Evolutionary conservation across 768 basidiomycete genomes (phyloP), one percentile per base, ranked within the genome.

Genomic region (Stropharia rugosoannulata): DNA sequence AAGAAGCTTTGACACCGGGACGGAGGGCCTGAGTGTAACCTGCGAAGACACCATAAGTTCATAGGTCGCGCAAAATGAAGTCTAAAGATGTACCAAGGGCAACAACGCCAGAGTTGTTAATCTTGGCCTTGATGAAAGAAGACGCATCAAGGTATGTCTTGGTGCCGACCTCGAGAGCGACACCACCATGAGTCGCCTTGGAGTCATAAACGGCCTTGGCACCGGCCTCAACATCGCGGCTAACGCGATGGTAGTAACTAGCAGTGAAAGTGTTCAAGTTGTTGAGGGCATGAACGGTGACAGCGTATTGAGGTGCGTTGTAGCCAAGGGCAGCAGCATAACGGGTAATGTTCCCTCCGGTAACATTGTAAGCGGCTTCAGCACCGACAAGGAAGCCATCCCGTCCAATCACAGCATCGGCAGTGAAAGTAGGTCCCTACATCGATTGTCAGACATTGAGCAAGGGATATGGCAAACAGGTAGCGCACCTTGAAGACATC

Each of bases 201-300:
- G 88, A 82, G 78, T 98, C 95, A 73, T 96, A 99, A 73, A 96
- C 81, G 37, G 95, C 96, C 83, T 94, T 94, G 61, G 94, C 94
- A 70, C 93, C 93, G 58, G 93, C 95, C 78, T 96, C 95, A 49
- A 95, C 93, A 66, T 95, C 93, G 57, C 80, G 73, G 72, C 80
- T 89, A 70, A 97, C 94, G 59, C 90, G 89, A 84, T 99, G 97
- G 83, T 98, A 98, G 84, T 98, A 99, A 73, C 89, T 92, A 57
- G 96, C 97, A 51, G 89, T 81, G 80, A 95, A 98, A 66, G 87
- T 88, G 71, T 87, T 89, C 72, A 97, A 75, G 84, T 97, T 98
- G 80, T 91, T 89, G 69, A 98, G 85, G 62, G 89, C 93, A 75
- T 98, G 95, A 57, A 98, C 62, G 68, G 95, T 93, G 71, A 98